Evolutionary conservation across 495 filamentous ascomycete genomes (phyloP).

Genomic region (Podospora pseudoanserina): DNA sequence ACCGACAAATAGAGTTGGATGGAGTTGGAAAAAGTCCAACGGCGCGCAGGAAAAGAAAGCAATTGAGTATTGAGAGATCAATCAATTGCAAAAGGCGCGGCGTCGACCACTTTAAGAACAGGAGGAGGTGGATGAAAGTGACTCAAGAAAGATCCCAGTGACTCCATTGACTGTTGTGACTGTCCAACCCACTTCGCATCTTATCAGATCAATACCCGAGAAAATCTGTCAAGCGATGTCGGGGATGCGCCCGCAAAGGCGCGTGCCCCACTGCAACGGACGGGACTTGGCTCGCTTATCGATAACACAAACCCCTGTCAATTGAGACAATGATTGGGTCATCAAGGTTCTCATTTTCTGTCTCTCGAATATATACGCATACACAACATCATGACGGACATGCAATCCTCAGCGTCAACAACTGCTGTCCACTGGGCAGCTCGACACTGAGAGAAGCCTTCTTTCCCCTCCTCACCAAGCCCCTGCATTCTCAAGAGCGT

Average conservation of each 20-base stretch:
- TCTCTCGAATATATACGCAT: conserved; percentile 1
- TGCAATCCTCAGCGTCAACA: conserved; percentile 14
- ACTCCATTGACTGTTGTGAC: neutral
- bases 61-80: neutral
- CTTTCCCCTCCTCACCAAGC: neutral
- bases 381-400: conserved; percentile 15
- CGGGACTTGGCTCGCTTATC: conserved; percentile 8
- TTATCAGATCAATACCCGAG: conserved; percentile 4
- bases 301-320: conserved; percentile 4
- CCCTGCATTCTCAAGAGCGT: neutral
- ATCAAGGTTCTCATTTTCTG: conserved; percentile 15
- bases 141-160: neutral
- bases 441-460: conserved; percentile 11
- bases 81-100: neutral
- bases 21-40: neutral
- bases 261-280: neutral
- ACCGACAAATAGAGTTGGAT: neutral
- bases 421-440: conserved; percentile 10
- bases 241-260: neutral
- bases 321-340: neutral
- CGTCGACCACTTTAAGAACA: neutral
- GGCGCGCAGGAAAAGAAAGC: neutral
- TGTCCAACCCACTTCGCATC: neutral
- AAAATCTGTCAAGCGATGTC: conserved; percentile 21
- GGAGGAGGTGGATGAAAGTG: neutral